These are phyloP conservation scores for Auricularia sp. DNA, from an alignment of 768 basidiomycete genomes.

Conservation along the genomic window DNA sequence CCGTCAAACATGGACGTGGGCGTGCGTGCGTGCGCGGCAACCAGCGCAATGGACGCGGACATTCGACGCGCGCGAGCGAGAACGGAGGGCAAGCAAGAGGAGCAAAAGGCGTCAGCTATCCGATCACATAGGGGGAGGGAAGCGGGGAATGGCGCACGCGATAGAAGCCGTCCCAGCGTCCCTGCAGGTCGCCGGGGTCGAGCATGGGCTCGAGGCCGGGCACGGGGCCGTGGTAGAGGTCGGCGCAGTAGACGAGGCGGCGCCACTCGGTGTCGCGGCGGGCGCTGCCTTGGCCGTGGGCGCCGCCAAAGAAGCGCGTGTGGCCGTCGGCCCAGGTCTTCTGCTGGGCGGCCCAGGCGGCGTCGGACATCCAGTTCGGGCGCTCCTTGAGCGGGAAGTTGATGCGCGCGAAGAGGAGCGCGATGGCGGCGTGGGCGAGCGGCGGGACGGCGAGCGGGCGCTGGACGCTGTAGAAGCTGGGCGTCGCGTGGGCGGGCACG, in stretches of 20 bases:
- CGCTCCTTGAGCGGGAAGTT: neutral
- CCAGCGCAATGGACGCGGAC: neutral
- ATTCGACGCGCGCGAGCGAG: neutral
- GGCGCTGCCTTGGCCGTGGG: neutral
- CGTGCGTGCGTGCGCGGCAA: neutral
- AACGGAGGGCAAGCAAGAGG: neutral
- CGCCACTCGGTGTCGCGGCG: neutral
- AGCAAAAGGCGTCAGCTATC: neutral
- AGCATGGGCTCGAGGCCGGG: neutral
- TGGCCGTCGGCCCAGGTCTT: neutral
- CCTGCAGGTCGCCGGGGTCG: neutral
- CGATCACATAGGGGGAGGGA: neutral
- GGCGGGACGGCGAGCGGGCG: neutral
- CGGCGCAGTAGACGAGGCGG: neutral
- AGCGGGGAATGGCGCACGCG: neutral
- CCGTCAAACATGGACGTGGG: neutral
- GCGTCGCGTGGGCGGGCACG: neutral
- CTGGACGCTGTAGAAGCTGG: neutral
- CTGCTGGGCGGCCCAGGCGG: neutral
- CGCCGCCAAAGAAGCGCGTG: neutral
- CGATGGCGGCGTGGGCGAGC: neutral
- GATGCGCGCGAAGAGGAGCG: neutral
- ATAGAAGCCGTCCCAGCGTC: neutral
- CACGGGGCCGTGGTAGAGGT: neutral
- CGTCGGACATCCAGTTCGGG: neutral